Evolutionary conservation across 192 early-diverging fungal genomes (phyloP).

Genomic region (Rhizophagus clarus): DNA sequence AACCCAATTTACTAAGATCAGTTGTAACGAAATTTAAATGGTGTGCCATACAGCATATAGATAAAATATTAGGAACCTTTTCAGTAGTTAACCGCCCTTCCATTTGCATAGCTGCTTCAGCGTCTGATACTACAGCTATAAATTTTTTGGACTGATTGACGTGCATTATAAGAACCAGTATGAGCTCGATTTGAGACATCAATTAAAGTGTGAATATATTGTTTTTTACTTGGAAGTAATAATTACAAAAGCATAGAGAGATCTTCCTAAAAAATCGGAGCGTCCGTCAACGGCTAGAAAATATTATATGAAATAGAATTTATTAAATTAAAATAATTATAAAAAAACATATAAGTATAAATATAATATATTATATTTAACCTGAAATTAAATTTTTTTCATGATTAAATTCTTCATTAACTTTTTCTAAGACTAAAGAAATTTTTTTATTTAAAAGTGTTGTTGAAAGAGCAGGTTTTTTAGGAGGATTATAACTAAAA

Average conservation of each 20-base stretch:
- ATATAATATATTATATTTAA: not conserved
- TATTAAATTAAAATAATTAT: not conserved
- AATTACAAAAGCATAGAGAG: not conserved
- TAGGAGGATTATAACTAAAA: too few species aligned
- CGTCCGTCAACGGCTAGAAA: conserved; percentile 1
- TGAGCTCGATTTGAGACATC: not conserved
- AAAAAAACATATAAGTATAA: not conserved
- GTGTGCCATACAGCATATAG: conserved; percentile 10
- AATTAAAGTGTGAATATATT: not conserved
- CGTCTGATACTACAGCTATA: not conserved
- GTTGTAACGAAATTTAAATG: not conserved
- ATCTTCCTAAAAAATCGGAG: not conserved
- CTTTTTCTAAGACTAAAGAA: too few species aligned
- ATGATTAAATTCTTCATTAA: too few species aligned
- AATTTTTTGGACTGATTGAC: not conserved
- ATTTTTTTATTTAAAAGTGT: too few species aligned
- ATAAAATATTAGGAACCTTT: not conserved
- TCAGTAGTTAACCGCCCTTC: not conserved
- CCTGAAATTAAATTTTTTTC: too few species aligned
- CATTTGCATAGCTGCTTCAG: not conserved
- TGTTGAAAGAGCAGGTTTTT: too few species aligned
- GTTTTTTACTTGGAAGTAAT: not conserved
- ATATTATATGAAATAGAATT: not conserved
- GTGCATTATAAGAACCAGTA: not conserved
- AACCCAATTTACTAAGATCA: too few species aligned